Evolutionary conservation across 176 grass and related monocot species (phyloP), one percentile per base, ranked within the genome.

Genomic region (Rhipidocladum racemiflorum): DNA sequence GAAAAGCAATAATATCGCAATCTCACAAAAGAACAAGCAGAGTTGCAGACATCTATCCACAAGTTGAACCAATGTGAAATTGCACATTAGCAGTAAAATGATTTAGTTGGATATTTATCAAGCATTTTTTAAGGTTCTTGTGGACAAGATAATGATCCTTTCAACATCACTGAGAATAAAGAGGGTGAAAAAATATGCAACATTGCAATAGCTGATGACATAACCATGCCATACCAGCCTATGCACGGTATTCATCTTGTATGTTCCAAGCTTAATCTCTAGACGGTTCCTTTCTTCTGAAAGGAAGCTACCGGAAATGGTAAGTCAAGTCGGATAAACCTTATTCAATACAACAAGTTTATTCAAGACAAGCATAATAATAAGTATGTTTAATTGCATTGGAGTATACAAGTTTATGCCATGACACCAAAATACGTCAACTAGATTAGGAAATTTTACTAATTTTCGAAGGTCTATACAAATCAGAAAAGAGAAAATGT

Each of bases 121-220:
- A 75, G 43, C 45, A 29, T 16, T 73, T 67, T 38, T 4, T 36
- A 84, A 65, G 20, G 4, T 38, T 74, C 40, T 49, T 39, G 50
- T 27, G n/a, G n/a, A 66, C 17, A 86, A 36, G 18, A 25, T 54
- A 43, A 35, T 50, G 35, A 9, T 34, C 11, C 21, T 70, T 70
- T 85, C 53, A 85, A 71, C 32, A 53, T 71, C n/a, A 2, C 25
- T 67, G 49, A 10, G 51, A 61, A 80, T 49, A 68, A 68, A 46
- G 45, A 32, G 6, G 70, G 1, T 48, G 14, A 21, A 74, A 79
- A 11, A 48, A 48, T 43, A 65, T 15, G 10, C 2, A 45, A 32
- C 24, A 14, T 30, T 56, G 56, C 62, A 17, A 23, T 43, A 2
- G 6, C 21, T 9, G 48, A 8, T 17, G 67, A 74, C 16, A 57